Evolutionary conservation across 257 asterid genomes (phyloP).

Genomic region (Avicennia marina): DNA sequence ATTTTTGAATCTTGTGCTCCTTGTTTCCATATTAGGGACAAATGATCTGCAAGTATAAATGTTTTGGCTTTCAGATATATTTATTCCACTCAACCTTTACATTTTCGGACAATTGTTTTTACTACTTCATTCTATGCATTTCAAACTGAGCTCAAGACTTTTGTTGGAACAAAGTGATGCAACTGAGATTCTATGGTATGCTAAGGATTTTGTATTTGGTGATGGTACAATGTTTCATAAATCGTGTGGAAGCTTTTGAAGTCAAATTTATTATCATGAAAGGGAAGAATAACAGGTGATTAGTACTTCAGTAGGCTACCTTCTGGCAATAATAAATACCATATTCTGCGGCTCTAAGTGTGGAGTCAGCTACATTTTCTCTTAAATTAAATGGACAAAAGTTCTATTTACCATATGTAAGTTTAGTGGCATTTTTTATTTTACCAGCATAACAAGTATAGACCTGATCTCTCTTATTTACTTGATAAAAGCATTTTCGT

Average conservation of each 20-base stretch:
- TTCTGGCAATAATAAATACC: not conserved
- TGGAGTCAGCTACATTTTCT: not conserved
- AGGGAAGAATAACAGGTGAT: too few relatives aligned
- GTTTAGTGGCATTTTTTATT: not conserved
- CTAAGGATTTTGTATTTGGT: not conserved
- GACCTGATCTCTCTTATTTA: not conserved
- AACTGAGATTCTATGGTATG: not conserved
- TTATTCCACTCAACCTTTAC: not conserved
- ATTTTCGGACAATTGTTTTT: not conserved
- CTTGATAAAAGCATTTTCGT: not conserved
- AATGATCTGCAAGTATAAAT: not conserved
- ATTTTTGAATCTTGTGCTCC: not conserved
- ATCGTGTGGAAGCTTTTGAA: not conserved
- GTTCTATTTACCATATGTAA: not conserved
- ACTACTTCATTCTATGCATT: slow-evolving; percentile 1
- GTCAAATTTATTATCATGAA: not conserved
- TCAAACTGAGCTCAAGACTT: not conserved
- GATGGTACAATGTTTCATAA: not conserved
- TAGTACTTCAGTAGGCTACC: not conserved
- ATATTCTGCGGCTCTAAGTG: not conserved
- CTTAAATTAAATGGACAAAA: not conserved
- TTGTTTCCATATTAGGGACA: not conserved
- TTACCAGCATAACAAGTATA: not conserved
- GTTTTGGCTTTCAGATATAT: not conserved
- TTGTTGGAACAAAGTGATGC: not conserved